Percentiles rank a stretch among this genome's conserved stretches.
phyloP scores from a whole-genome alignment of 495 filamentous ascomycete species.

The Pyrenula aspistea region DNA sequence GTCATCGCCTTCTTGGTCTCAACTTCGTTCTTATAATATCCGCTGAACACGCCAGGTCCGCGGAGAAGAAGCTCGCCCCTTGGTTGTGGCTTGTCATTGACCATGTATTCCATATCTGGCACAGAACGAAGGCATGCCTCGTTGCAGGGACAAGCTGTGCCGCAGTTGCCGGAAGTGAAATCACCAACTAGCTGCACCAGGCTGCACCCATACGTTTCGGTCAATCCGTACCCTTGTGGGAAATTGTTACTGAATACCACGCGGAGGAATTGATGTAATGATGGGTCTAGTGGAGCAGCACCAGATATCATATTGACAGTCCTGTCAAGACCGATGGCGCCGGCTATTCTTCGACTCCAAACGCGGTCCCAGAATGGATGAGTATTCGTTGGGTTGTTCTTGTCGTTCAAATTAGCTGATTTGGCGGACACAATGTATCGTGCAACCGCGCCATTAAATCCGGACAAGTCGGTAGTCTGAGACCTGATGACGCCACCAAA shows the following conservation, averaged over 20 bases:
- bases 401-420: conserved; percentile 57
- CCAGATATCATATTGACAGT: conserved; percentile 69
- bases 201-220: conserved; percentile 80
- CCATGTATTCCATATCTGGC: conserved; percentile 89
- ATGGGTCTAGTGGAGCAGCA: conserved; percentile 81
- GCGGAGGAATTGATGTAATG: conserved; percentile 79
- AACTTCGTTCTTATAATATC: conserved; percentile 79
- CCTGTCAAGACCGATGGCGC: conserved; percentile 68
- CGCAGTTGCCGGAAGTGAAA: conserved; percentile 70
- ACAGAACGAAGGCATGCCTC: conserved; percentile 79
- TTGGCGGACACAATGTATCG: conserved; percentile 70
- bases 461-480: conserved; percentile 63
- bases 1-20: conserved; percentile 77
- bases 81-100: conserved; percentile 83
- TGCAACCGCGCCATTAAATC: conserved; percentile 72
- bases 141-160: conserved; percentile 48
- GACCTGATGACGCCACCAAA: conserved; percentile 73
- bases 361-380: conserved; percentile 86
- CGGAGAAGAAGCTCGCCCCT: conserved; percentile 84
- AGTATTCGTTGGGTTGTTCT: conserved; percentile 62
- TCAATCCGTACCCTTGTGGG: conserved; percentile 85
- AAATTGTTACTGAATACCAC: conserved; percentile 70
- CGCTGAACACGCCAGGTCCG: conserved; percentile 62
- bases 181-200: conserved; percentile 59
- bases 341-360: conserved; percentile 81